A percentile compares a stretch with the other conserved stretches of the same genome.
These are phyloP conservation scores for Neocallimastix lanati DNA, from an alignment of 192 early-diverging fungal genomes.

Conservation along the genomic window DNA sequence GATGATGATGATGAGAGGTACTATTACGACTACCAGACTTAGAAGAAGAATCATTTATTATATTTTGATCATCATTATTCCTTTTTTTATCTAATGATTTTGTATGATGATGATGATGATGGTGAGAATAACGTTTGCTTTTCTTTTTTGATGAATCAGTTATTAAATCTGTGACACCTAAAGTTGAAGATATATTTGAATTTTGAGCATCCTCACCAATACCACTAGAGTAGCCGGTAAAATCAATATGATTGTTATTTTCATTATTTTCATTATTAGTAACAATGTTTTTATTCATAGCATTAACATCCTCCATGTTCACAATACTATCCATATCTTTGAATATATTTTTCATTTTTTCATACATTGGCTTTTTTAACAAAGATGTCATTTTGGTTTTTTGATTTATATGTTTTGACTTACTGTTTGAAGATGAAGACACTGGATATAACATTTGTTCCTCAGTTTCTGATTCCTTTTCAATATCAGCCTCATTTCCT, in stretches of 20 bases:
- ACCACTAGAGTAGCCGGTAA: neutral
- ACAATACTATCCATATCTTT: too few relatives aligned
- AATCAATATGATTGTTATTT: neutral
- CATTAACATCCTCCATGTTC: too few relatives aligned
- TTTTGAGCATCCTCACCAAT: neutral
- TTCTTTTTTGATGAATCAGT: neutral
- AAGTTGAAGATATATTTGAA: neutral
- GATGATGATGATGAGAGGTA: neutral
- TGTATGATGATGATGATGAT: neutral
- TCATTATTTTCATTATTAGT: too few relatives aligned
- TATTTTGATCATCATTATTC: too few relatives aligned
- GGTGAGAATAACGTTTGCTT: neutral
- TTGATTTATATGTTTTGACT: too few relatives aligned
- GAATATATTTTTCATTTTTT: too few relatives aligned
- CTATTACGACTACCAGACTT: too few relatives aligned
- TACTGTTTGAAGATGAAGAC: neutral
- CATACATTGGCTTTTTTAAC: too few relatives aligned
- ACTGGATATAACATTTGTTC: neutral
- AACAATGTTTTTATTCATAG: too few relatives aligned
- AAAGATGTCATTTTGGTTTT: too few relatives aligned
- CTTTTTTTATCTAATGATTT: too few relatives aligned
- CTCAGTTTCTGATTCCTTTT: neutral
- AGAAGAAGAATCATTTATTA: too few relatives aligned
- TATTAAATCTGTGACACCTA: neutral
- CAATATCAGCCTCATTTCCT: neutral